A percentile compares a stretch with the other conserved stretches of the same genome.
These are phyloP conservation scores for Boechera divaricarpa DNA, from an alignment of 345 rosid genomes.

Conservation along the genomic window DNA sequence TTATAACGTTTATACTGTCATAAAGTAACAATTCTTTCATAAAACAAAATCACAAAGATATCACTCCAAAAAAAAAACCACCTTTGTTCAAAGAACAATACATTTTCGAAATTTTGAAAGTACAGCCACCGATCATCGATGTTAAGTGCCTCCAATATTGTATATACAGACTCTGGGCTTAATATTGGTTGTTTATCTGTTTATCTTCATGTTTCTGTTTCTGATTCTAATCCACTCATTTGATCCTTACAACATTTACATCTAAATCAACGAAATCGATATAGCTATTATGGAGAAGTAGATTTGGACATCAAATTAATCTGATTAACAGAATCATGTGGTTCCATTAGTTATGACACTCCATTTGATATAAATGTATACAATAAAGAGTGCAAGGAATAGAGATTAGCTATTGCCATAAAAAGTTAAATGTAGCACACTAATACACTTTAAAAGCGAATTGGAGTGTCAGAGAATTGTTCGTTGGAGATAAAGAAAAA, in stretches of 20 bases:
- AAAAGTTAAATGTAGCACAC: too few species aligned
- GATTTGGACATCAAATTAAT: too few species aligned
- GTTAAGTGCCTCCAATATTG: conserved; percentile 3
- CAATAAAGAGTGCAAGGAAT: too few species aligned
- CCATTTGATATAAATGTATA: too few species aligned
- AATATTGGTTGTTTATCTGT: neutral
- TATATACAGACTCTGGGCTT: conserved; percentile 17
- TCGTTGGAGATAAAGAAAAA: too few species aligned
- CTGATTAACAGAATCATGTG: too few species aligned
- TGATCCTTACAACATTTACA: neutral
- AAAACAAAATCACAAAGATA: neutral
- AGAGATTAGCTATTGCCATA: too few species aligned
- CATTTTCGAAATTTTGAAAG: conserved; percentile 29
- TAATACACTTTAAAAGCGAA: too few species aligned
- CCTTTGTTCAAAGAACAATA: conserved; percentile 3
- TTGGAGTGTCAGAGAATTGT: too few species aligned
- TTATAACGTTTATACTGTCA: conserved; percentile 22
- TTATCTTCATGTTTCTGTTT: neutral
- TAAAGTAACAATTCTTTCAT: conserved; percentile 29
- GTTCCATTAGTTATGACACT: too few species aligned
- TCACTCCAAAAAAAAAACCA: neutral
- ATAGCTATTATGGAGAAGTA: neutral
- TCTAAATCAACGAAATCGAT: neutral
- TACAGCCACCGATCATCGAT: conserved; percentile 14
- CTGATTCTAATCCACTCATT: neutral